Evolutionary conservation across 2,329 filamentous ascomycete species (phyloP).

Genomic region (Chaetomium globosum): DNA sequence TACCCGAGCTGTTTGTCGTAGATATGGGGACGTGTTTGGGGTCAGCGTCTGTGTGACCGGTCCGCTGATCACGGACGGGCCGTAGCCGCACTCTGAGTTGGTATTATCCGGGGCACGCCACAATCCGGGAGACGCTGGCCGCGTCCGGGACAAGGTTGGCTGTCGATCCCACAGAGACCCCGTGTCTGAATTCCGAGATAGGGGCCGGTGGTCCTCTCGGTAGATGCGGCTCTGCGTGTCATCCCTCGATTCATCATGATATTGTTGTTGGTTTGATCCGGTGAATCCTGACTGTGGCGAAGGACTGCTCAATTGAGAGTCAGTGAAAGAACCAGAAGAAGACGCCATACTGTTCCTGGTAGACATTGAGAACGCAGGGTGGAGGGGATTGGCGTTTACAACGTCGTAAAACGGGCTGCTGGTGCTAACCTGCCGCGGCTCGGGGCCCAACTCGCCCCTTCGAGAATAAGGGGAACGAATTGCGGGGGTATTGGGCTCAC

Average conservation of each 20-base stretch:
- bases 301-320: background rate
- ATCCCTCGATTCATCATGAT: background rate
- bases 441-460: background rate
- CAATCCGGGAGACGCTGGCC: background rate
- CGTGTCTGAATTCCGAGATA: background rate
- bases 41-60: conserved; percentile 18
- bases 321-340: background rate
- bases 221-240: background rate
- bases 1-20: background rate
- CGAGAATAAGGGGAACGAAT: background rate
- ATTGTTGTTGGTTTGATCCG: background rate
- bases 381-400: background rate
- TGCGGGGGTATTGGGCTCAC: background rate
- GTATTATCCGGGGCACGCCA: background rate
- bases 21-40: conserved; percentile 11
- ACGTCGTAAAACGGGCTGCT: background rate
- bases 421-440: background rate
- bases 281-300: background rate
- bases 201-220: background rate
- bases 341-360: background rate
- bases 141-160: background rate
- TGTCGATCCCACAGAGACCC: background rate
- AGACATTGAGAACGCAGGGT: background rate
- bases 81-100: background rate
- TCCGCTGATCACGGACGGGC: conserved; percentile 14